Evolutionary conservation across 2,329 filamentous ascomycete species (phyloP).

Genomic region (Stagonosporopsis rhizophila): DNA sequence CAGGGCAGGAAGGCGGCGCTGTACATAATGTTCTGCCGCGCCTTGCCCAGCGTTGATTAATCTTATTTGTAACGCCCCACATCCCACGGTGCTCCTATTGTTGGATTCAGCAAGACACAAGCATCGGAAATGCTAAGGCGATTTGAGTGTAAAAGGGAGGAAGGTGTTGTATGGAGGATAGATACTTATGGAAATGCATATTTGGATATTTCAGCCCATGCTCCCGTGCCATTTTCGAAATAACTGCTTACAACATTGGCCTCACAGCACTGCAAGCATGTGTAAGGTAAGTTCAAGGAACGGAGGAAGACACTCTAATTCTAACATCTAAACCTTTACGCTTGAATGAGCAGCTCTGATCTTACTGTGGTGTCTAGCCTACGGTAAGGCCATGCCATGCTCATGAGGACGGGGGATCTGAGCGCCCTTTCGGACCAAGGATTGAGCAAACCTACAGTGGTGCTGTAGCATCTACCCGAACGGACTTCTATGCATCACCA

Average conservation of each 20-base stretch:
- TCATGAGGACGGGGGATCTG: too few relatives aligned
- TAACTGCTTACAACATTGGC: background rate
- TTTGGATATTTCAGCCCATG: background rate
- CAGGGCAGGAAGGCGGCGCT: constrained; percentile 10
- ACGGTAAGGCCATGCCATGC: too few relatives aligned
- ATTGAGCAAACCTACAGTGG: too few relatives aligned
- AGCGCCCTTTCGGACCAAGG: too few relatives aligned
- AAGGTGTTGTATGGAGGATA: constrained; percentile 3
- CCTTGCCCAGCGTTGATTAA: constrained; percentile 3
- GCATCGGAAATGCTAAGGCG: background rate
- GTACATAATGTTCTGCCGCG: constrained; percentile 24
- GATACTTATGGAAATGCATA: constrained; percentile 9
- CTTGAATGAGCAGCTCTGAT: too few relatives aligned
- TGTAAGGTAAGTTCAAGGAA: background rate
- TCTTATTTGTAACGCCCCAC: constrained; percentile 4
- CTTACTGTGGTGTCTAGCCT: too few relatives aligned
- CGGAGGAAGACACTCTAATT: too few relatives aligned
- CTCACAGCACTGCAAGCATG: background rate
- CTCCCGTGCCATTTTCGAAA: background rate
- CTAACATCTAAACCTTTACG: too few relatives aligned
- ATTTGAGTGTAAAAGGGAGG: background rate
- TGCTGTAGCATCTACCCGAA: too few relatives aligned
- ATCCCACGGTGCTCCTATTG: background rate
- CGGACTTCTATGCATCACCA: too few relatives aligned
- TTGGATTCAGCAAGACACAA: constrained; percentile 2